Conservation (phyloP, 1,284 basidiomycete species). For the Marasmius fiardii region DNA sequence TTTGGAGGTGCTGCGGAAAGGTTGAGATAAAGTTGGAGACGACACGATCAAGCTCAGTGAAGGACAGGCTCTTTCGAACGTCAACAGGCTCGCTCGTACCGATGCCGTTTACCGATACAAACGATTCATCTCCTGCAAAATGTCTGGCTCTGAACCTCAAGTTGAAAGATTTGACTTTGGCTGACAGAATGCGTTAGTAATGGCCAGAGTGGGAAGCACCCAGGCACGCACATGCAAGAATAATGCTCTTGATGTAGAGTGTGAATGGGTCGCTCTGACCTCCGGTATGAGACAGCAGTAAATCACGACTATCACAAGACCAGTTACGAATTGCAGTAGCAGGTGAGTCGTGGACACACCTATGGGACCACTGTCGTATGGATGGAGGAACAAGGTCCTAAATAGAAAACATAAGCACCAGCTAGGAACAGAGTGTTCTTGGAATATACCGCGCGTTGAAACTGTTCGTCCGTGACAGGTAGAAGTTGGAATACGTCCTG, state of each 20-base stretch:
- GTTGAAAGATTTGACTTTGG: slow-evolving; percentile 71
- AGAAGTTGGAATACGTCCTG: slow-evolving; percentile 68
- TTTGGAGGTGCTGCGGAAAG: slow-evolving; percentile 54
- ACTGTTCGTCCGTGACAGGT: slow-evolving; percentile 58
- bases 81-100: slow-evolving; percentile 41
- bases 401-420: slow-evolving; percentile 10
- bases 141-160: slow-evolving; percentile 59
- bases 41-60: slow-evolving; percentile 61
- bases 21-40: slow-evolving; percentile 54
- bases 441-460: slow-evolving; percentile 55
- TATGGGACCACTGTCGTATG: slow-evolving; percentile 68
- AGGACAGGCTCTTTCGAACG: slow-evolving; percentile 55
- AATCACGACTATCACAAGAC: slow-evolving; percentile 29
- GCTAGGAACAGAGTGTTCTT: not conserved
- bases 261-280: slow-evolving; percentile 70
- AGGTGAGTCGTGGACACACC: slow-evolving; percentile 18
- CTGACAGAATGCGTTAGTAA: slow-evolving; percentile 21
- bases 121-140: slow-evolving; percentile 49
- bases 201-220: not conserved
- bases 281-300: slow-evolving; percentile 56
- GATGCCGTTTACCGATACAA: slow-evolving; percentile 23
- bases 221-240: slow-evolving; percentile 49
- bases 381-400: slow-evolving; percentile 43
- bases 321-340: no score
- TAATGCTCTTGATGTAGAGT: slow-evolving; percentile 69